Base-by-base conservation (phyloP, 345 rosid genomes). In the Raphanus raphanistrum region DNA sequence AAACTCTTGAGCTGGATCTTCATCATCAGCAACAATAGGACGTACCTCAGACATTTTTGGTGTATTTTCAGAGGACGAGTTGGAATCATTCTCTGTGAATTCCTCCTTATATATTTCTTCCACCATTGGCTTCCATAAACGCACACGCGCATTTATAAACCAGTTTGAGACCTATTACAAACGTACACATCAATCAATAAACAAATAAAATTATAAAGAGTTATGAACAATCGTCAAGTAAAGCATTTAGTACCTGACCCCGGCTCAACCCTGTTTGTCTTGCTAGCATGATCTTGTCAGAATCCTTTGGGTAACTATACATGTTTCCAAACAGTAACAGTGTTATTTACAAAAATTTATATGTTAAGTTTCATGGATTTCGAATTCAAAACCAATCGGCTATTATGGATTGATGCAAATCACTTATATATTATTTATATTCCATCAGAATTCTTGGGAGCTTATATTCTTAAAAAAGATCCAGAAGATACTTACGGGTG, bases 41-140 rank as follows among this genome's bases (percentile, higher is more conserved):
- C 57, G 61, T 6, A 13, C 41, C 59, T 86, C 89, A 12, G 84
- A 85, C 12, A 73, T 79, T 79, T 84, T 90, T 16, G 82, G 82
- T 28, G 82, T 87, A 77, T 81, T 93, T 55, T 93, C 99, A 1
- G 95, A 87, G 13, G 97, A 93, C 1, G 96, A 90, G 80, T 84
- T 93, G 8, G 97, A 96, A 77, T 93, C 93, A 84, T 90, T 77
- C 82, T 90, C 98, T 11, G 89, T 95, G 63, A 81, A 85, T 82
- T 96, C 99, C 84, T 96, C 99, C 79, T 93, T 96, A 88, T 96
- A 96, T 90, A 96, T 96, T 69, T 96, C 99, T 79, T 96, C 98
- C 12, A 96, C 97, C 99, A 96, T 96, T 2, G 99, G 99, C 85
- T 96, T 96, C 99, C 98, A 96, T 8, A 96, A 90, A 41, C 99